Percentiles rank a stretch among this genome's conserved stretches.
These are phyloP conservation scores for Fraxinus latifolia DNA, from an alignment of 305 asterid species.

Conservation along the genomic window DNA sequence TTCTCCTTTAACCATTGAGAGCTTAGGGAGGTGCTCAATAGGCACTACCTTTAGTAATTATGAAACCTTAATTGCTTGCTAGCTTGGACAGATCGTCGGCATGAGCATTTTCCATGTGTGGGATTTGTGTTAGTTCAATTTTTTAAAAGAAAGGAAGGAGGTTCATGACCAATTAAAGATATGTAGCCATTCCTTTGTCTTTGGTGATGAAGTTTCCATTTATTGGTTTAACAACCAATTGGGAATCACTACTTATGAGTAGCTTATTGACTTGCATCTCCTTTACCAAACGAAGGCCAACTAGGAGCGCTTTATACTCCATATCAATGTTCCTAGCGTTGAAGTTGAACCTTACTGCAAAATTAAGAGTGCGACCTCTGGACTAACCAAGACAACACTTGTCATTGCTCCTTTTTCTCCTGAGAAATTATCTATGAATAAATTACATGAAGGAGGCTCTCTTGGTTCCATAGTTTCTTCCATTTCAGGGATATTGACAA, in stretches of 20 bases:
- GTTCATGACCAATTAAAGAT: neutral
- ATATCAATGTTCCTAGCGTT: neutral
- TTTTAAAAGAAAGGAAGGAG: neutral
- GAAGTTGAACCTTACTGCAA: neutral
- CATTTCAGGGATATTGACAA: neutral
- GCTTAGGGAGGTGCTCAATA: neutral
- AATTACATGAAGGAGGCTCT: neutral
- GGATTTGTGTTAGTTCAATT: neutral
- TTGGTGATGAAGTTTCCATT: neutral
- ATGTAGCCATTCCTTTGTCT: neutral
- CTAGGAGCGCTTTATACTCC: neutral
- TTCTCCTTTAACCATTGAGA: neutral
- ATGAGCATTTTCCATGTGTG: neutral
- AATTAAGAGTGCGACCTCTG: neutral
- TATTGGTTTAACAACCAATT: neutral
- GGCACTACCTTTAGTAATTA: neutral
- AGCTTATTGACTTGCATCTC: neutral
- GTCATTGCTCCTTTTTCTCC: neutral
- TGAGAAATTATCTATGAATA: neutral
- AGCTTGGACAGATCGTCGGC: neutral
- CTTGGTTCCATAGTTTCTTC: neutral
- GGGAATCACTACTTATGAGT: neutral
- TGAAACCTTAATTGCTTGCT: neutral
- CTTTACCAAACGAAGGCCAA: neutral
- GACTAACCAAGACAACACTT: neutral